A percentile compares a stretch with the other conserved stretches of the same genome.
Evolutionary conservation across 305 asterid genomes (phyloP).

Genomic region (Ajuga reptans): DNA sequence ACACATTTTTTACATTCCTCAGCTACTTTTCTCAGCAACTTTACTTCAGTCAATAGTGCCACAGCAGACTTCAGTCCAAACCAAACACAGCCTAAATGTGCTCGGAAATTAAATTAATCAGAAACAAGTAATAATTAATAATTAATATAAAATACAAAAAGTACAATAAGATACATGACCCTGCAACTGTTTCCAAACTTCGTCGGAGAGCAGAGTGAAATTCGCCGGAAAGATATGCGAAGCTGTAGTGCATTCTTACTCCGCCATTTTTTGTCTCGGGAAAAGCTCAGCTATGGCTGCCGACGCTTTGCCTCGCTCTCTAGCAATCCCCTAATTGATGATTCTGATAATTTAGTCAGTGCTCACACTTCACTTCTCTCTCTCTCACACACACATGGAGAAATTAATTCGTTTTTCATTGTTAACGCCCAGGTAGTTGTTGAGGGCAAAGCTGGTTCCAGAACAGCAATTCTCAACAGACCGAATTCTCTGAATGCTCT

Average conservation of each 20-base stretch:
- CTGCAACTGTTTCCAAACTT: neutral
- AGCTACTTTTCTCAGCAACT: too few relatives aligned
- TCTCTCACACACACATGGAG: neutral
- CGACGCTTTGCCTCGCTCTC: slow-evolving; percentile 40
- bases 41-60: too few relatives aligned
- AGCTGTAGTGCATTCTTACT: slow-evolving; percentile 30
- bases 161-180: neutral
- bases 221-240: slow-evolving; percentile 34
- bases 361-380: neutral
- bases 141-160: neutral
- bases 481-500: slow-evolving; percentile 69
- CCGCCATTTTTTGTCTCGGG: slow-evolving; percentile 29
- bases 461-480: slow-evolving; percentile 76
- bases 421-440: slow-evolving; percentile 53
- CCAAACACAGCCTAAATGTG: too few relatives aligned
- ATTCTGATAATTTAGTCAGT: slow-evolving; percentile 45
- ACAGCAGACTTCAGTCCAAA: too few relatives aligned
- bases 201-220: neutral
- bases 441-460: slow-evolving; percentile 62
- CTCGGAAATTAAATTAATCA: too few relatives aligned
- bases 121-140: neutral
- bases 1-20: too few relatives aligned
- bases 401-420: neutral
- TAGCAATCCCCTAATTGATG: slow-evolving; percentile 36
- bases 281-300: slow-evolving; percentile 22